Percentiles rank a stretch among this genome's conserved stretches.
phyloP scores from a whole-genome alignment of 2,329 filamentous ascomycete species.

The Cladosporium oxysporum region DNA sequence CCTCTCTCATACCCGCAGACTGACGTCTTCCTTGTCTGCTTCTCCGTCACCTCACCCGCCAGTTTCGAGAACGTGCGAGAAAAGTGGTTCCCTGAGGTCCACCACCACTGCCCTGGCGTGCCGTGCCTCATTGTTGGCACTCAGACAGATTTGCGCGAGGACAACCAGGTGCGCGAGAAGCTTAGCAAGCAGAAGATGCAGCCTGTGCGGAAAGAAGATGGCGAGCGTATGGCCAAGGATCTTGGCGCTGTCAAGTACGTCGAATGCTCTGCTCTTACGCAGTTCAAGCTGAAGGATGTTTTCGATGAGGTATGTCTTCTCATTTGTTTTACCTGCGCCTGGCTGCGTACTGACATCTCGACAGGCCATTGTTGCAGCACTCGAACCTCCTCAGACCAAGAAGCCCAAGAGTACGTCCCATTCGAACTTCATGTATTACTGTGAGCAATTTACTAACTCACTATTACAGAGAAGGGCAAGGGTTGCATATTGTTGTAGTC shows the following conservation, averaged over 20 bases:
- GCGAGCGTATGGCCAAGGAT: constrained; percentile 94
- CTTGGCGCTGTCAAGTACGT: constrained; percentile 98
- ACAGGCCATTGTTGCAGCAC: constrained; percentile 90
- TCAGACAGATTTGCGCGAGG: constrained; percentile 93
- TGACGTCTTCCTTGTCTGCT: constrained; percentile 98
- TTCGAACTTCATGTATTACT: background rate
- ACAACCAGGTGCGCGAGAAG: constrained; percentile 84
- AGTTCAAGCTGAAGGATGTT: constrained; percentile 98
- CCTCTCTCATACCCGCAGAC: constrained; percentile 97
- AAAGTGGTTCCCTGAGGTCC: constrained; percentile 98
- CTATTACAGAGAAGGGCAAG: constrained; percentile 34
- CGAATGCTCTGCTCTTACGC: constrained; percentile 95
- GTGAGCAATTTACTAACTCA: constrained; percentile 1
- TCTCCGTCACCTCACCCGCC: constrained; percentile 94
- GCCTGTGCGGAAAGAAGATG: constrained; percentile 88
- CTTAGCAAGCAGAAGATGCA: constrained; percentile 94
- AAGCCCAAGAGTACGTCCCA: constrained; percentile 49
- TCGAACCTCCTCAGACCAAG: constrained; percentile 84
- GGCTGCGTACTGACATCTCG: constrained; percentile 26
- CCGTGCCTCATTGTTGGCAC: constrained; percentile 97
- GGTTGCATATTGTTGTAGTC: constrained; percentile 36
- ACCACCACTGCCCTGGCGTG: constrained; percentile 97
- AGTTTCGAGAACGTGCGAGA: constrained; percentile 99
- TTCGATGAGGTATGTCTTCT: constrained; percentile 82
- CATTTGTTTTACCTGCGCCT: background rate